Base-by-base conservation (phyloP, 371 early-diverging fungal genomes). In the Zopfochytrium polystomum region DNA sequence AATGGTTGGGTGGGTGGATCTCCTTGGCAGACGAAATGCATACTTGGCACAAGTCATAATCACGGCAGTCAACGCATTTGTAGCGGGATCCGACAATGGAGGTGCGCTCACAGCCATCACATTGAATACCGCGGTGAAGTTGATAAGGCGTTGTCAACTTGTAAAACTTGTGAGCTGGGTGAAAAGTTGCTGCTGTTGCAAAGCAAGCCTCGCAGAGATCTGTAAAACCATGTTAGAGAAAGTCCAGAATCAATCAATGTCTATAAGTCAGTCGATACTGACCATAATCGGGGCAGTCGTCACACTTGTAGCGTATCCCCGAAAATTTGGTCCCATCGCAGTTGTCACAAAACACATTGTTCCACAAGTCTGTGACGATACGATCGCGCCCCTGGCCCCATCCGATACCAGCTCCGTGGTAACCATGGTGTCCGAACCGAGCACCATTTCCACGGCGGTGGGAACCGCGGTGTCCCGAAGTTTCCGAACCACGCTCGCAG, bases 51-150 rank as follows among this genome's bases (percentile, higher is more conserved):
- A 69, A 55, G 51, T 69, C 65, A 34, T 52, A 69, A 43, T 68
- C 61, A 15, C 58, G 58, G 51, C 70, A 69, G 31, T 60, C 64
- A 18, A 42, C 51, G 55, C 70, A 69, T 44, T 58, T 61, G 65
- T 60, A 69, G 3, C 70, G 56, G 34, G 15, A 9, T 9, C 70
- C 70, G 27, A 60, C 62, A 52, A 69, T 55, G 42, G 47, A 30
- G 22, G 30, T 45, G 32, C 44, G 22, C 23, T 53, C 58, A 49
- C 70, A 69, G 3, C 61, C 51, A 52, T 65, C 59, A 52, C 70
- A 69, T n/a, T 15, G 22, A 0, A 60, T 52, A 34, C 54, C 26
- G 27, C 65, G 64, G 60, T 64, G 69, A 18, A 68, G 13, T 35
- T 61, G 62, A 4, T 47, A 35, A 31, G 33, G 43, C 6, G 47